These are phyloP conservation scores for Aureobasidium sp. DNA, from an alignment of 2,329 filamentous ascomycete species.

Conservation along the genomic window DNA sequence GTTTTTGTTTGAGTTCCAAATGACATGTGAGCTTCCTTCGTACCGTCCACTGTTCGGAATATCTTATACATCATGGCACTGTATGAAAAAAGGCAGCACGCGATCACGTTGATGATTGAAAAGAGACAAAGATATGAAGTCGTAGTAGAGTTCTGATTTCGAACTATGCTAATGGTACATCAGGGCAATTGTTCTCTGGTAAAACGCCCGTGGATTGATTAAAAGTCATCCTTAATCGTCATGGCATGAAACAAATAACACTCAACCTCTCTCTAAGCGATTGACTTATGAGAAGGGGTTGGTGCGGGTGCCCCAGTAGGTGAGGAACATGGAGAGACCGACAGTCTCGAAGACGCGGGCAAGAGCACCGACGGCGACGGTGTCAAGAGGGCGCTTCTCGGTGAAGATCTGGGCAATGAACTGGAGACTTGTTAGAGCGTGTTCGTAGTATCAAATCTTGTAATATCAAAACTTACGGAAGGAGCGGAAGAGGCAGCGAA, in stretches of 20 bases:
- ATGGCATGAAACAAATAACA: conserved; percentile 13
- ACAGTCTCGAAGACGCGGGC: conserved; percentile 89
- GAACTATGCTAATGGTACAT: conserved; percentile 13
- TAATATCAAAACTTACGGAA: conserved; percentile 51
- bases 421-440: conserved; percentile 39
- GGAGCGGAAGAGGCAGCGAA: conserved; percentile 88
- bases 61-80: too few relatives aligned
- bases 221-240: conserved; percentile 13
- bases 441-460: not conserved
- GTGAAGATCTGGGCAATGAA: conserved; percentile 79
- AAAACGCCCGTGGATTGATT: conserved; percentile 11
- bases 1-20: too few relatives aligned
- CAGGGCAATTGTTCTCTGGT: conserved; percentile 10
- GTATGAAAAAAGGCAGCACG: not conserved
- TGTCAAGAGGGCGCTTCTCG: conserved; percentile 88
- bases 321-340: conserved; percentile 83
- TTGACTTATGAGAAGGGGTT: conserved; percentile 72
- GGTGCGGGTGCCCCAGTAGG: conserved; percentile 95
- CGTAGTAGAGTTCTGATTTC: conserved; percentile 8
- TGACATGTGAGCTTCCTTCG: too few relatives aligned
- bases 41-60: too few relatives aligned
- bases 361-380: conserved; percentile 73
- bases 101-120: not conserved
- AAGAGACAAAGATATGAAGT: not conserved
- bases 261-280: conserved; percentile 14